Evolutionary conservation across 23 red algal species (phyloP), one percentile per base, ranked within the genome.

Genomic region (Gracilaria domingensis): DNA sequence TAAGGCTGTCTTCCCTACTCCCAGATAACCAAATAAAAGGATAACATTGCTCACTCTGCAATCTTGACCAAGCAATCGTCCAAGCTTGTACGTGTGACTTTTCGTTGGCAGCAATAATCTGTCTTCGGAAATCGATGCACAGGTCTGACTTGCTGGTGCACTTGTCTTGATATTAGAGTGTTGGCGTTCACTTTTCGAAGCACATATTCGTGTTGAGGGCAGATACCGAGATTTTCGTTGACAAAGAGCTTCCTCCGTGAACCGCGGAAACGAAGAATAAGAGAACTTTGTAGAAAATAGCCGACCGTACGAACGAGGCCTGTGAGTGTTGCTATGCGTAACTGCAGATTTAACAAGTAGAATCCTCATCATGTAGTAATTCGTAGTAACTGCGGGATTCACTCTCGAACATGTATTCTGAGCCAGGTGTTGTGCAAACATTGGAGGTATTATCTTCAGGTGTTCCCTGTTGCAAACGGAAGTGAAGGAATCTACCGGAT

Each of bases 1-100:
- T 26, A 98, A 75, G 0, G 79, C 77, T 2, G 96, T 98, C 91
- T 98, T 98, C 7, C 96, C 96, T 25, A 58, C 72, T 1, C 96
- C 96, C 24, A 98, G 75, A 56, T 73, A 39, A 3, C 96, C 96
- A 59, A 75, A 78, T 14, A 98, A 79, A 44, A 98, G 82, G 0
- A 98, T 75, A 21, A 95, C 87, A 76, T 98, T 93, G 11, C 88
- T 69, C 17, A 57, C 29, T 40, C 78, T 65, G 55, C 83, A 85
- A 35, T 45, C 36, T 42, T 28, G 55, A 32, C 88, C 90, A 30
- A 98, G 65, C 1, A 78, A 36, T 9, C 47, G 39, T 16, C 84
- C 95, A 33, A 98, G 91, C 57, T 67, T 60, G 30, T 93, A 58
- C 20, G 89, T 93, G 12, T 36, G 37, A 36, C 38, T 66, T 28